Evolutionary conservation across 164 flowering plant genomes (phyloP).

Genomic region (Stephania cephalantha): DNA sequence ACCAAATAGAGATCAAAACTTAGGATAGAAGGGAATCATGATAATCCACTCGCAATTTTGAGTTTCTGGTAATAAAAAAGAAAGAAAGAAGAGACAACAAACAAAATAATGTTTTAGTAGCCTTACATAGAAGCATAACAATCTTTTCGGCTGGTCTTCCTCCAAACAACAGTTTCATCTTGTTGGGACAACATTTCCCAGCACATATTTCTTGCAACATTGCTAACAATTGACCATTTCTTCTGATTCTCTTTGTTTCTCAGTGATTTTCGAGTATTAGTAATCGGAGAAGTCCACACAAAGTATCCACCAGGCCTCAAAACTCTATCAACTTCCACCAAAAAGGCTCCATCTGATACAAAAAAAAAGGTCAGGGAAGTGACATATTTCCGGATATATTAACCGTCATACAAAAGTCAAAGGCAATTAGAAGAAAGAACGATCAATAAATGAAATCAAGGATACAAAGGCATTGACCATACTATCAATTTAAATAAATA

Average conservation of each 20-base stretch:
- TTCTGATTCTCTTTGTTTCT: conserved; percentile 63
- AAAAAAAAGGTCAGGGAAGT: background rate
- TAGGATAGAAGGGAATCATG: background rate
- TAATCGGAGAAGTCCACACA: conserved; percentile 93
- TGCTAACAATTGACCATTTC: conserved; percentile 57
- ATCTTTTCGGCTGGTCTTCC: conserved; percentile 58
- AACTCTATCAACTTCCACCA: conserved; percentile 88
- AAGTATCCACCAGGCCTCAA: conserved; percentile 96
- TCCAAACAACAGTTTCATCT: conserved; percentile 97
- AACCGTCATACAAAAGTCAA: background rate
- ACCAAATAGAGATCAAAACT: conserved; percentile 10
- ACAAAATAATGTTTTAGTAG: conserved; percentile 7
- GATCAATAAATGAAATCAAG: background rate
- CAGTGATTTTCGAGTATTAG: conserved; percentile 42
- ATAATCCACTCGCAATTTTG: background rate
- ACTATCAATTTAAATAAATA: too few species aligned
- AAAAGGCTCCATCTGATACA: conserved; percentile 66
- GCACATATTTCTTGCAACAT: conserved; percentile 62
- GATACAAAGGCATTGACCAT: too few species aligned
- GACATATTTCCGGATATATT: background rate
- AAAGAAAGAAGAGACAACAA: background rate
- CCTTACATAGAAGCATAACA: conserved; percentile 77
- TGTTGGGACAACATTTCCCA: conserved; percentile 91
- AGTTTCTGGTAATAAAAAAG: background rate
- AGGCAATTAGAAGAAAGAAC: background rate